These are phyloP conservation scores for Thelonectria olida DNA, from an alignment of 2,329 filamentous ascomycete genomes.

Conservation along the genomic window DNA sequence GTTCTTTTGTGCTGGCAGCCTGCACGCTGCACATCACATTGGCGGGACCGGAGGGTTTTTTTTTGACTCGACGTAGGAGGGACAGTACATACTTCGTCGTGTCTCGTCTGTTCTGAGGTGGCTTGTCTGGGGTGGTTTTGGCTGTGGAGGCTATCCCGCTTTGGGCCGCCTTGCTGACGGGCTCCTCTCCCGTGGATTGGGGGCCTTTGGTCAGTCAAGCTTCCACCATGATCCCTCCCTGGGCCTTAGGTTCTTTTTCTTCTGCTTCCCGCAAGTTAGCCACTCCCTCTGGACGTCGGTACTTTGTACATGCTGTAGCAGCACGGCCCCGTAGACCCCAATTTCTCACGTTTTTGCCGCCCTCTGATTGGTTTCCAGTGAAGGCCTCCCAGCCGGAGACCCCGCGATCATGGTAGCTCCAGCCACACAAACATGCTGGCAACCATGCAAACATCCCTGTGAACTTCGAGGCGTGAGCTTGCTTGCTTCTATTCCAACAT, in stretches of 20 bases:
- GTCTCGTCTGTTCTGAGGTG: too few relatives aligned
- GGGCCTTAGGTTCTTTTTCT: background rate
- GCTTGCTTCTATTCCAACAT: background rate
- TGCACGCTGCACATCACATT: constrained; percentile 26
- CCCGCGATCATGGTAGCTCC: constrained; percentile 34
- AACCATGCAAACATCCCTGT: constrained; percentile 6
- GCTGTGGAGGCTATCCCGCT: constrained; percentile 29
- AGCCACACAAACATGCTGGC: constrained; percentile 36
- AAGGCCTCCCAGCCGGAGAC: constrained; percentile 40
- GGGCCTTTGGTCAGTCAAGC: constrained; percentile 4
- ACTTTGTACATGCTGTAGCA: background rate
- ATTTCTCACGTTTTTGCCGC: background rate
- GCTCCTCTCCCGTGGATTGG: background rate
- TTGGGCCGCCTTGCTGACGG: constrained; percentile 34
- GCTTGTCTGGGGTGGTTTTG: background rate
- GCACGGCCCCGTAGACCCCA: constrained; percentile 34
- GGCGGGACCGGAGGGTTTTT: constrained; percentile 16
- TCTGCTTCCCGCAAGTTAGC: too few relatives aligned
- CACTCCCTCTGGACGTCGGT: background rate
- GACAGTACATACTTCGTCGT: constrained; percentile 17
- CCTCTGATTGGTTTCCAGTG: constrained; percentile 27
- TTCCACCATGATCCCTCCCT: constrained; percentile 3
- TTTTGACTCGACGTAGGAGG: too few relatives aligned
- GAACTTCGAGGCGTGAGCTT: constrained; percentile 25
- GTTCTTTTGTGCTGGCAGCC: background rate